A percentile compares a stretch with the other conserved stretches of the same genome.
Evolutionary conservation across 176 grass and related monocot genomes (phyloP).

Genomic region (Olyra latifolia): DNA sequence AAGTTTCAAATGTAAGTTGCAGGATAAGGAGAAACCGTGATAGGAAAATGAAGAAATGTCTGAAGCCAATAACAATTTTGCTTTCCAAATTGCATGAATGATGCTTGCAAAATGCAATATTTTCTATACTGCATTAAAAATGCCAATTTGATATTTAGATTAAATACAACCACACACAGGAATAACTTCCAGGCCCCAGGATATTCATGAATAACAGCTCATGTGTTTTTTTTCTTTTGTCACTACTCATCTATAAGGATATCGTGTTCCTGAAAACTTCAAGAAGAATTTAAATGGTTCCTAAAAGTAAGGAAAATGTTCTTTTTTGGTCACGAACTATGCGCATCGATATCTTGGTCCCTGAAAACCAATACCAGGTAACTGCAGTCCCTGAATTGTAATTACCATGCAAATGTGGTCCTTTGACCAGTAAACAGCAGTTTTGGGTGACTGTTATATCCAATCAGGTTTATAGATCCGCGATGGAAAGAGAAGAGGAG

Average conservation of each 20-base stretch:
- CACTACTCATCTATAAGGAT: background rate
- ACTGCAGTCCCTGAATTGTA: too few species aligned
- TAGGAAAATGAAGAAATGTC: background rate
- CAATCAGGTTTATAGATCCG: too few species aligned
- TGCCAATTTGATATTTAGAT: background rate
- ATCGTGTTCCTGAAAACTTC: background rate
- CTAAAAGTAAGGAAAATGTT: background rate
- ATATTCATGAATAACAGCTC: background rate
- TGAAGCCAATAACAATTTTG: background rate
- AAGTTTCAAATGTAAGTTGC: background rate
- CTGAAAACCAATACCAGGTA: too few species aligned
- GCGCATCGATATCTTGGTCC: too few species aligned
- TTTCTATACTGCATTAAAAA: background rate
- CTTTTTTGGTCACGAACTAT: too few species aligned
- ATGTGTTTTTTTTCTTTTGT: background rate
- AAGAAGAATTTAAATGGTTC: background rate
- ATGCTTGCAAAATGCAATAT: background rate
- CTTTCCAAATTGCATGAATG: conserved; percentile 18
- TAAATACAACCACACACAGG: background rate
- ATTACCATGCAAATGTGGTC: too few species aligned
- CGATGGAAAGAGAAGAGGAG: too few species aligned
- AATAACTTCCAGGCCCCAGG: background rate
- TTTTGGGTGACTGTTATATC: too few species aligned
- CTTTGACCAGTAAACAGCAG: too few species aligned
- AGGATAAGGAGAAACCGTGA: background rate